Conservation (phyloP, 192 early-diverging fungal species). For the Podila verticillata region DNA sequence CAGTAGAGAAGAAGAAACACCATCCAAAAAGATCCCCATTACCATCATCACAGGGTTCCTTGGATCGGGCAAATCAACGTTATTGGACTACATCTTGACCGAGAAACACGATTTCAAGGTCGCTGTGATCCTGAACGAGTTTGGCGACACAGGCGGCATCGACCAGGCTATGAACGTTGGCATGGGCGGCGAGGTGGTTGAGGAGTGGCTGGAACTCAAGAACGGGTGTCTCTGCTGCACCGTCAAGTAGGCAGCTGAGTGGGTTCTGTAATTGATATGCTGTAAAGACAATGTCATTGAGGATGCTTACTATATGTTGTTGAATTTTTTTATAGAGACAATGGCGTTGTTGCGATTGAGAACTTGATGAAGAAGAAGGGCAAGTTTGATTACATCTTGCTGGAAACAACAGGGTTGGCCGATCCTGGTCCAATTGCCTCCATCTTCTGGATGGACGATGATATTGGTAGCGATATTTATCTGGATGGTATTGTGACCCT, state of each 20-base stretch:
- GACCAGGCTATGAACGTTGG: constrained; percentile 91
- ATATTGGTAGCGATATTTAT: constrained; percentile 88
- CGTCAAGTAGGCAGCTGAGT: constrained; percentile 73
- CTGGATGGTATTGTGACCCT: constrained; percentile 92
- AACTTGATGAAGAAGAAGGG: constrained; percentile 91
- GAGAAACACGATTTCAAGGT: constrained; percentile 94
- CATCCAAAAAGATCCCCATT: constrained; percentile 46
- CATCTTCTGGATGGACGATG: constrained; percentile 98
- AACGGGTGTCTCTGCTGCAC: constrained; percentile 99
- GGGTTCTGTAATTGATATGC: too few species aligned
- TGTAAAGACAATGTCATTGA: neutral
- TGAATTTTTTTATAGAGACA: constrained; percentile 66
- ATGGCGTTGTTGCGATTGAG: constrained; percentile 95
- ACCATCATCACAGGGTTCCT: constrained; percentile 72
- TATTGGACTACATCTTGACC: constrained; percentile 86
- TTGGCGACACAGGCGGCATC: constrained; percentile 94
- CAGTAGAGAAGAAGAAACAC: neutral
- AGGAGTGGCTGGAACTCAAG: constrained; percentile 97
- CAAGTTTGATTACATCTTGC: constrained; percentile 93
- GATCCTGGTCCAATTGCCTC: constrained; percentile 87
- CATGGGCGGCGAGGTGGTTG: constrained; percentile 83
- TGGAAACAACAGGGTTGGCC: constrained; percentile 93
- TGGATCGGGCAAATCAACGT: constrained; percentile 92
- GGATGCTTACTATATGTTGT: neutral
- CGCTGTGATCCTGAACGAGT: constrained; percentile 99